Evolutionary conservation across 169 alveolate species (phyloP), one percentile per base, ranked within the genome.

Genomic region (Plasmodium malariae): DNA sequence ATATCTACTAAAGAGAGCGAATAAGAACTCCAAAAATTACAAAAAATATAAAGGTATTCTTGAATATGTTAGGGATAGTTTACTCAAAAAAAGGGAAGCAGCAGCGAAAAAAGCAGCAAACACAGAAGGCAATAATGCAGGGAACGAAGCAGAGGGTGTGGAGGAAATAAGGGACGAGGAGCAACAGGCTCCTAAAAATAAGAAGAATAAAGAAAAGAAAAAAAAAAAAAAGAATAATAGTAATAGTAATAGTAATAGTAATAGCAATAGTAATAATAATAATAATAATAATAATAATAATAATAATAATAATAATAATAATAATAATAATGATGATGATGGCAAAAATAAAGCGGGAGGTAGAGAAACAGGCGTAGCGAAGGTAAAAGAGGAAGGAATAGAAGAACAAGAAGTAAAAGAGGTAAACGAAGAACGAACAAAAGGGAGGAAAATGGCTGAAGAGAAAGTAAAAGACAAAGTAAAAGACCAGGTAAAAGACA

Each of bases 31-130:
- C 34, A 28, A 67, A 9, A 17, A 9, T 21, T 40, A 55, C 21
- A 30, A 12, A 17, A 78, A 78, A 48, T 62, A 62, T 55, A 49
- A 14, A 32, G 19, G 24, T 9, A 51, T 72, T 28, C 37, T 49
- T 51, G 28, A 21, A 24, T n/a, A n/a, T n/a, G n/a, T 1, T 3
- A 45, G 14, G 55, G 9, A 3, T 45, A 3, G 5, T 11, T 11
- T 17, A 11, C 14, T 45, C 14, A 3, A 45, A 45, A 45, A 1
- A 45, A 45, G 4, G 14, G 14, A 45, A 11, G 5, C 3, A 6
- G 5, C 17, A 5, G 59, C 17, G 3, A 48, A 7, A 1, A 48
- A 48, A 21, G 1, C 17, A 48, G 17, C 17, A 48, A 4, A 11
- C 0, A n/a, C 59, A 19, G 68, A 57, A 14, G 14, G 26, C 11